Percentiles rank a stretch among this genome's conserved stretches.
Evolutionary conservation across 306 rosid species (phyloP).

Genomic region (Casuarina equisetifolia): DNA sequence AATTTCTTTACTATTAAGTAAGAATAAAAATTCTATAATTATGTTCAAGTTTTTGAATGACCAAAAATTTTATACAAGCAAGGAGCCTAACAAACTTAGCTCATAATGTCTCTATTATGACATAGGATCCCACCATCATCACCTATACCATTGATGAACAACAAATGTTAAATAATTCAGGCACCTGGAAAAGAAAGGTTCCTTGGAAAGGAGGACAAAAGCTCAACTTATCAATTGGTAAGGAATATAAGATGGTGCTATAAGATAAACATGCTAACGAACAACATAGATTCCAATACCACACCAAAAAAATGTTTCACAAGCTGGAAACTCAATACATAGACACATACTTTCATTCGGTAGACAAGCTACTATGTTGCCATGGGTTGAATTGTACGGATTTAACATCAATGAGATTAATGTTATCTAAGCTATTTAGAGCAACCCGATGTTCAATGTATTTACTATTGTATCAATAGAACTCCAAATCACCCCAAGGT

Average conservation of each 20-base stretch:
- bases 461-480: constrained; percentile 66
- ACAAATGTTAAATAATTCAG: background rate
- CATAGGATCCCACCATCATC: background rate
- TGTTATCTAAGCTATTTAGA: constrained; percentile 43
- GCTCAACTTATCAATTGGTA: constrained; percentile 18
- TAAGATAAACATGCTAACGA: constrained; percentile 36
- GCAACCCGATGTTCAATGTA: constrained; percentile 61
- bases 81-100: background rate
- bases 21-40: background rate
- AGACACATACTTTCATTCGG: constrained; percentile 40
- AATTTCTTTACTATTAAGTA: background rate
- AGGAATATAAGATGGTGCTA: constrained; percentile 16
- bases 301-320: constrained; percentile 19
- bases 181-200: background rate
- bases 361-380: constrained; percentile 64
- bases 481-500: constrained; percentile 97
- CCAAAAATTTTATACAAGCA: background rate
- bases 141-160: background rate
- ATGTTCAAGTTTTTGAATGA: background rate
- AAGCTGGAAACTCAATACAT: constrained; percentile 21
- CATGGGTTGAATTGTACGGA: constrained; percentile 78
- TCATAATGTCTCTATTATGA: background rate
- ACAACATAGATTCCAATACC: constrained; percentile 31
- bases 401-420: constrained; percentile 39
- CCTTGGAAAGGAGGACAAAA: constrained; percentile 1